Evolutionary conservation across 2,329 filamentous ascomycete species (phyloP), one percentile per base, ranked within the genome.

Genomic region (Aspergillus hiratsukae): DNA sequence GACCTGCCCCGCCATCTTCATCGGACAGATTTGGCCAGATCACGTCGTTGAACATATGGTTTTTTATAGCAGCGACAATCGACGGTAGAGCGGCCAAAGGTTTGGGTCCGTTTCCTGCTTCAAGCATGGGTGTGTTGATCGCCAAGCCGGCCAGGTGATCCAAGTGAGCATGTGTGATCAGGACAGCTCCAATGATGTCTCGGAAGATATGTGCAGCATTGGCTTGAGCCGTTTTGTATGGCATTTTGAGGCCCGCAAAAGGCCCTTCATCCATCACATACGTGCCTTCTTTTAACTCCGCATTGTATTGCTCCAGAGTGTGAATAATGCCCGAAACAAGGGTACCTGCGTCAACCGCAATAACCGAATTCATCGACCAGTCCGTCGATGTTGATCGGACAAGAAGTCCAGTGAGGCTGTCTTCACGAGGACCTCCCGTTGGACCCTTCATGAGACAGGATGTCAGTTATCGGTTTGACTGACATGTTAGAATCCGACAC

Each of bases 11-110:
- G 35, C 92, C 91, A 71, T 96, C 94, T 75, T 99, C 94, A 68
- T 99, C 93, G 0, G 91, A 95, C 41, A 99, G 77, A 64, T 99
- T 99, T 0, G 94, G 94, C 94, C 94, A 99, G 53, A 97, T 96
- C 56, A 96, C 79, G 68, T 97, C 95, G 75, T 99, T 99, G 79
- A 99, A 99, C 58, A 99, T 90, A 74, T 99, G 92, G 0, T 81
- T 86, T 72, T 96, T 97, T 74, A 99, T 87, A 0, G 93, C 92
- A 48, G 90, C 83, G 52, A 99, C 92, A n/a, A 93, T 96, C 28
- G 86, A 87, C 0, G 92, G 91, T 3, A 97, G 78, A 0, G 89
- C 93, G 1, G 93, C 91, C 14, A 99, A 79, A 25, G 88, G 85
- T 74, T 97, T 99, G 0, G 91, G 90, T 31, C 81, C 79, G 28